Percentiles rank a stretch among this genome's conserved stretches.
Evolutionary conservation across 257 asterid species (phyloP).

Genomic region (Nicotiana benthamiana): DNA sequence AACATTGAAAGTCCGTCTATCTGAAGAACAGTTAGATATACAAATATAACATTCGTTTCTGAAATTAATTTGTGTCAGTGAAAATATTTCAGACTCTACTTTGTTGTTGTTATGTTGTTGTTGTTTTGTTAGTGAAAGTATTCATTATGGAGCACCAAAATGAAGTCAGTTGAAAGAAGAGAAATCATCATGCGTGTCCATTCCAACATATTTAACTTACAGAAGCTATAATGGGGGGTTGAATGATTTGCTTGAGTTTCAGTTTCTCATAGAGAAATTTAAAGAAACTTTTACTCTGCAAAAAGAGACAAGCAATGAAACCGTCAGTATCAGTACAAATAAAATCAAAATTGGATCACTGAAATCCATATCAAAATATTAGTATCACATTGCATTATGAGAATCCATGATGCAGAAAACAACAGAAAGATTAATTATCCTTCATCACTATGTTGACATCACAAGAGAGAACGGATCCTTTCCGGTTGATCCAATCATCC

Average conservation of each 20-base stretch:
- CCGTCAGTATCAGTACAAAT: neutral
- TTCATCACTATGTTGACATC: neutral
- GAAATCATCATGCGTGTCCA: neutral
- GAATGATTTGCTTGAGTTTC: constrained; percentile 88
- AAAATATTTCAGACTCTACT: too few relatives aligned
- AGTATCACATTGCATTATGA: neutral
- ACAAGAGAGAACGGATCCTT: too few relatives aligned
- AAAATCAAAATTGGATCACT: neutral
- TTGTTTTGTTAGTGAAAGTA: too few relatives aligned
- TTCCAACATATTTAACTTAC: constrained; percentile 36
- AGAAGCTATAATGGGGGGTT: constrained; percentile 93
- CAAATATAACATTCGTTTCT: too few relatives aligned
- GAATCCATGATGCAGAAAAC: neutral
- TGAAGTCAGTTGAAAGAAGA: neutral
- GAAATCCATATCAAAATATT: neutral
- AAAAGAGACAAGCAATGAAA: neutral
- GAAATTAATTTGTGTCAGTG: neutral
- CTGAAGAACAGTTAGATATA: neutral
- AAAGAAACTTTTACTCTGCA: constrained; percentile 58
- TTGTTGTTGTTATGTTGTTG: too few relatives aligned
- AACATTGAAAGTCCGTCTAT: neutral
- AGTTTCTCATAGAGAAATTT: constrained; percentile 59
- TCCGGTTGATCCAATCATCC: too few relatives aligned
- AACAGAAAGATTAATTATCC: neutral
- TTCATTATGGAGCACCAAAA: neutral